Evolutionary conservation across 306 rosid genomes (phyloP), one percentile per base, ranked within the genome.

Genomic region (Cicer judaicum): DNA sequence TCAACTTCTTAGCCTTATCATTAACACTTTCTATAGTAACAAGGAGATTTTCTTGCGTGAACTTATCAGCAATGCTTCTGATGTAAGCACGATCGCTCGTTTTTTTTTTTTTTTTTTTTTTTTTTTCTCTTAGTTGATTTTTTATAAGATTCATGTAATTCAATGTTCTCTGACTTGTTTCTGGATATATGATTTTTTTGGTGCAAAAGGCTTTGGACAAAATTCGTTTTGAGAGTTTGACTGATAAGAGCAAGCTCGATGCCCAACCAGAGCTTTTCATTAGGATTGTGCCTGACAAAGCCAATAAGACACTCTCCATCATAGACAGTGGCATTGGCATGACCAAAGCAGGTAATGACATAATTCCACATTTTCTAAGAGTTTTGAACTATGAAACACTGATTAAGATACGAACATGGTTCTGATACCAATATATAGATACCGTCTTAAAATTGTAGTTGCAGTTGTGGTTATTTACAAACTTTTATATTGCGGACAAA

Each of bases 1-100:
- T 81, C 89, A 87, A 62, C 91, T 89, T 24, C 86, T 89, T 5
- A 87, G 91, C 56, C 79, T 89, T 76, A 89, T 89, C 78, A 89
- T 89, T 87, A 89, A 89, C 77, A 87, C 89, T 0, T 89, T 89
- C 57, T 89, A 89, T 64, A 85, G 88, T 79, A 89, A 89, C 84
- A 89, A 89, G 64, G 94, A 89, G 89, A 89, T 89, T n/a, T 89
- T 89, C 82, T 84, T 89, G 55, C 91, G 91, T 4, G 94, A 89
- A 54, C 2, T 89, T 8, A 78, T 89, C 66, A 89, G 91, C 82
- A 89, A 89, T 8, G 10, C 91, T 3, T 89, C 91, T 1, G 91
- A 89, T 49, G 91, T 89, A 54, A 24, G 34, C 34, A 24, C 34
- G 4, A 24, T 24, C 34, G 2, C 34, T 24, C 4, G 18, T 16